Evolutionary conservation across 176 grass and related monocot species (phyloP).

Genomic region (Dendrocalamus sinicus): DNA sequence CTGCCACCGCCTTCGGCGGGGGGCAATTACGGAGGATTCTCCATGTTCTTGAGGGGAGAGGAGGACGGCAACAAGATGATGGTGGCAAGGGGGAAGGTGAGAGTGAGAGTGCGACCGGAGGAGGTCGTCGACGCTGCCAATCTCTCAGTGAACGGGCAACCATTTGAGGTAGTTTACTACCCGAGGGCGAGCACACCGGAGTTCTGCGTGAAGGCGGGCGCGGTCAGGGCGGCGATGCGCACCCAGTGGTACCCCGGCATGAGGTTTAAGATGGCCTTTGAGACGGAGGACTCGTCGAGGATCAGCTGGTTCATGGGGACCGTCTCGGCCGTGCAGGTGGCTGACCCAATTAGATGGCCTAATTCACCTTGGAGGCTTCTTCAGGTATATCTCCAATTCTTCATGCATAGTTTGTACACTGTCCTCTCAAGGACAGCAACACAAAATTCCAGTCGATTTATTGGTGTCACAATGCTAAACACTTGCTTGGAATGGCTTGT

Average conservation of each 20-base stretch:
- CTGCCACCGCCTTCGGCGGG: conserved; percentile 7
- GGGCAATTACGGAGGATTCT: conserved; percentile 57
- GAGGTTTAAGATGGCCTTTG: conserved; percentile 98
- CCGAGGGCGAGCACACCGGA: conserved; percentile 86
- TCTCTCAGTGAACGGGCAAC: conserved; percentile 60
- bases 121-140: conserved; percentile 74
- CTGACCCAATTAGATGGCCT: conserved; percentile 79
- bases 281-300: conserved; percentile 90
- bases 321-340: conserved; percentile 74
- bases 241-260: conserved; percentile 82
- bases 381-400: conserved; percentile 58
- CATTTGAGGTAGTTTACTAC: conserved; percentile 85
- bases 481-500: conserved; percentile 21
- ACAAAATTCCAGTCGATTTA: not conserved
- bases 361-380: conserved; percentile 93
- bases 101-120: conserved; percentile 63
- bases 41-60: conserved; percentile 69
- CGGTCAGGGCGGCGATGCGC: conserved; percentile 65
- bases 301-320: conserved; percentile 99
- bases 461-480: conserved; percentile 37
- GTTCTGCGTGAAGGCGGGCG: conserved; percentile 70
- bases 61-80: conserved; percentile 49
- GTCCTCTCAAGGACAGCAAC: conserved; percentile 38
- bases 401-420: conserved; percentile 11
- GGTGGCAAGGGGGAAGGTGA: conserved; percentile 54